Evolutionary conservation across 768 basidiomycete genomes (phyloP), one percentile per base, ranked within the genome.

Genomic region (Phylloporus arenicola): DNA sequence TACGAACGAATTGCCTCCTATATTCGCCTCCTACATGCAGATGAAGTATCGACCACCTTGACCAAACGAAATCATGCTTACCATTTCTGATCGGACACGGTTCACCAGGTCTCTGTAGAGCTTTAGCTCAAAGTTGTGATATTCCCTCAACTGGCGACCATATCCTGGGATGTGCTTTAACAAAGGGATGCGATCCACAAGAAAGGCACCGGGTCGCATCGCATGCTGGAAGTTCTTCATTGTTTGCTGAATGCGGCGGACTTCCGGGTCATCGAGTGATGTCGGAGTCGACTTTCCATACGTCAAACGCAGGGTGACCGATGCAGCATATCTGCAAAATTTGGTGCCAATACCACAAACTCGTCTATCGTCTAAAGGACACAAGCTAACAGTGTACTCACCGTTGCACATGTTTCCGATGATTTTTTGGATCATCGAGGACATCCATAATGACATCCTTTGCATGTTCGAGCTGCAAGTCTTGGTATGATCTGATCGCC

Each of bases 121-220:
- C 0, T 47, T 52, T 0, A 78, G 59, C 55, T 83, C 81, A 46
- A 77, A 75, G 0, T 60, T 48, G 56, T 85, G 83, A 13, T 74
- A 78, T 2, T 72, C 64, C 45, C 73, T 71, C 12, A 86, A 64
- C 45, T 77, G 75, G 4, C 70, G 68, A 3, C 80, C 70, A 56
- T 82, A 83, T 16, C 80, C 78, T 4, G 85, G 83, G 20, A 86
- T 55, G 56, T 78, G 78, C 34, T 56, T 61, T 24, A 72, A 57
- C 33, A 62, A 49, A 0, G 73, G 70, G 20, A 68, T 55, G 1
- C 55, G 55, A 48, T 74, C 69, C 22, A 73, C 70, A 14, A 66
- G 57, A 45, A 65, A 65, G 0, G 62, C 60, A 2, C 71, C 71
- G 6, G 69, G 70, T 3, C 60, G 59, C 45, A 71, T 49, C 5